Conservation (phyloP, 108 stramenopile species). For the Fistulifera pelliculosa region DNA sequence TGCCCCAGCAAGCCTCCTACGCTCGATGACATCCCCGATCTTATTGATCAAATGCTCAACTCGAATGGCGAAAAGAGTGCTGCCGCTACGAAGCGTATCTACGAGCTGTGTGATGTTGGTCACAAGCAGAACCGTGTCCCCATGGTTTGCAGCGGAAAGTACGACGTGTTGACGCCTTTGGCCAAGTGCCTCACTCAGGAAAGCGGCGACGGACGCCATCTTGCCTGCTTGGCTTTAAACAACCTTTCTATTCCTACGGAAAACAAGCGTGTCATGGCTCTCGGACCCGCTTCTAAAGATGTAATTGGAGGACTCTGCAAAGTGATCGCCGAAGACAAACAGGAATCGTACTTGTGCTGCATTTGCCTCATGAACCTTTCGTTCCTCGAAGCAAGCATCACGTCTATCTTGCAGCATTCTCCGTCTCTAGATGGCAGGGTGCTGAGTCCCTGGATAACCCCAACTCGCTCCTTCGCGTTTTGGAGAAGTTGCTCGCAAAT, state of each 20-base stretch:
- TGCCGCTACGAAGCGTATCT: constrained; percentile 83
- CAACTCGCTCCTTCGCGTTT: constrained; percentile 69
- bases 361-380: constrained; percentile 92
- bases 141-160: constrained; percentile 89
- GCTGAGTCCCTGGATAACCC: constrained; percentile 67
- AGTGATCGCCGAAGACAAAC: constrained; percentile 86
- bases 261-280: constrained; percentile 88
- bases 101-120: constrained; percentile 86
- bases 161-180: constrained; percentile 78
- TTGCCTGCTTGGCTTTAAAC: constrained; percentile 84
- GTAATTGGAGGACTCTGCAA: constrained; percentile 86
- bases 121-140: constrained; percentile 92
- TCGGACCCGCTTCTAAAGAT: constrained; percentile 71
- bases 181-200: constrained; percentile 85
- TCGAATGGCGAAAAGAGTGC: constrained; percentile 80
- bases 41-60: constrained; percentile 72
- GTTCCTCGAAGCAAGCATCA: constrained; percentile 86
- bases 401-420: constrained; percentile 77
- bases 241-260: constrained; percentile 90
- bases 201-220: constrained; percentile 80
- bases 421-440: constrained; percentile 58
- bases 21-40: constrained; percentile 86
- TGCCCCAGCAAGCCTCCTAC: constrained; percentile 67
- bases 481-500: constrained; percentile 77
- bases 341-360: constrained; percentile 89